phyloP scores from a whole-genome alignment of 2,329 filamentous ascomycete genomes.

The Pyrenophora graminea region DNA sequence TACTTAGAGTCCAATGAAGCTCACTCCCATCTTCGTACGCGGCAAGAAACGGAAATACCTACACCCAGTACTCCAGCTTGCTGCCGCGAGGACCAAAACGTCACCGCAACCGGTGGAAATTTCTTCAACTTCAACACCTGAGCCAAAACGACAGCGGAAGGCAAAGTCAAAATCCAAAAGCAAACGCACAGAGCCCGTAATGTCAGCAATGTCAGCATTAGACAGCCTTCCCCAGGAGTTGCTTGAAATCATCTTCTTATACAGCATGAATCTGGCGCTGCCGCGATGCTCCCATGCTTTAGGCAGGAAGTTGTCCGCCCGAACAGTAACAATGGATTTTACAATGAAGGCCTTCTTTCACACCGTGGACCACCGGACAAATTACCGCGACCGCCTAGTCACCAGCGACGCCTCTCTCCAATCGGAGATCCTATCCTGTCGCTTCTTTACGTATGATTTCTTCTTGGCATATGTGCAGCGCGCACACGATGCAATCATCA shows the following conservation, averaged over 20 bases:
- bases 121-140: slow-evolving; percentile 9
- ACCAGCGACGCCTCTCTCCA: slow-evolving; percentile 30
- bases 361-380: slow-evolving; percentile 38
- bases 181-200: slow-evolving; percentile 23
- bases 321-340: slow-evolving; percentile 33
- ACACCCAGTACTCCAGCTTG: slow-evolving; percentile 2
- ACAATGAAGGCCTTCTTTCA: slow-evolving; percentile 41
- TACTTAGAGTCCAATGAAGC: slow-evolving; percentile 32
- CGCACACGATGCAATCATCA: slow-evolving; percentile 36
- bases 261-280: slow-evolving; percentile 43
- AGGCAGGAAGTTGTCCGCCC: slow-evolving; percentile 40
- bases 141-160: slow-evolving; percentile 16
- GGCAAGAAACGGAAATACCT: slow-evolving; percentile 37
- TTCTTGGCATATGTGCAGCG: slow-evolving; percentile 40
- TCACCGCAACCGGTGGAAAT: slow-evolving; percentile 3
- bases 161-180: slow-evolving; percentile 20
- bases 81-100: not conserved
- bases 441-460: slow-evolving; percentile 45
- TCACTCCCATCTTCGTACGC: slow-evolving; percentile 41
- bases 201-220: slow-evolving; percentile 42
- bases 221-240: slow-evolving; percentile 43
- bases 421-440: slow-evolving; percentile 36
- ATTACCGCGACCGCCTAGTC: slow-evolving; percentile 25
- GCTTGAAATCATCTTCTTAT: slow-evolving; percentile 43
- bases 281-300: slow-evolving; percentile 37